phyloP scores from a whole-genome alignment of 169 alveolate species.

The Plasmodium vinckei region DNA sequence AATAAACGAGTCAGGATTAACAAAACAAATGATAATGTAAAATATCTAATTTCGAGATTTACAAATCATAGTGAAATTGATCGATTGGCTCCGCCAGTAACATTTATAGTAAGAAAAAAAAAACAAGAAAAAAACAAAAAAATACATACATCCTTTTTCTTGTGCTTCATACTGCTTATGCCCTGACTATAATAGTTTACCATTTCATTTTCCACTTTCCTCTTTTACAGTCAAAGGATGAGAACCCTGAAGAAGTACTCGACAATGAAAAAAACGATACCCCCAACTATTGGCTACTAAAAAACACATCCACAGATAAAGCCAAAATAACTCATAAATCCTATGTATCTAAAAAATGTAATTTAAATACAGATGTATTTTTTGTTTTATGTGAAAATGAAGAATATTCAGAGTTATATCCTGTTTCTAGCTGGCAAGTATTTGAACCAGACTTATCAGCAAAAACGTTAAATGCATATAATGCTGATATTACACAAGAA shows the following conservation, averaged over 20 bases:
- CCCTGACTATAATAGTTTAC: neutral
- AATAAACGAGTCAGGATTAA: constrained; percentile 65
- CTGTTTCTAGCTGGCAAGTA: constrained; percentile 74
- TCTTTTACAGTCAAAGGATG: constrained; percentile 45
- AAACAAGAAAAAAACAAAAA: too few relatives aligned
- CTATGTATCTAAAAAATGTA: constrained; percentile 71
- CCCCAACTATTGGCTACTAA: constrained; percentile 51
- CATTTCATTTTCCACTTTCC: neutral
- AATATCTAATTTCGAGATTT: constrained; percentile 65
- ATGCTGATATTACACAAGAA: constrained; percentile 29
- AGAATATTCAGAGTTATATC: constrained; percentile 71
- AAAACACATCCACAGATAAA: constrained; percentile 49
- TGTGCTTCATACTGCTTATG: neutral
- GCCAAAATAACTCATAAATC: constrained; percentile 36
- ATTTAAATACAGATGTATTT: constrained; percentile 72
- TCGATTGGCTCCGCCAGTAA: constrained; percentile 40
- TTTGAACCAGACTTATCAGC: constrained; percentile 74
- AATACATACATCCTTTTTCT: neutral
- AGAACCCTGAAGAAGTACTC: neutral
- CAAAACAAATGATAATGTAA: constrained; percentile 30
- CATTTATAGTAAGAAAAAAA: constrained; percentile 69
- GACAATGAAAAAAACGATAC: constrained; percentile 31
- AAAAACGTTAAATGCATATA: constrained; percentile 30
- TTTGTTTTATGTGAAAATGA: constrained; percentile 67
- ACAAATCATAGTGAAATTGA: constrained; percentile 49